phyloP scores from a whole-genome alignment of 163 green algal genomes.

The Chlorella variabilis region DNA sequence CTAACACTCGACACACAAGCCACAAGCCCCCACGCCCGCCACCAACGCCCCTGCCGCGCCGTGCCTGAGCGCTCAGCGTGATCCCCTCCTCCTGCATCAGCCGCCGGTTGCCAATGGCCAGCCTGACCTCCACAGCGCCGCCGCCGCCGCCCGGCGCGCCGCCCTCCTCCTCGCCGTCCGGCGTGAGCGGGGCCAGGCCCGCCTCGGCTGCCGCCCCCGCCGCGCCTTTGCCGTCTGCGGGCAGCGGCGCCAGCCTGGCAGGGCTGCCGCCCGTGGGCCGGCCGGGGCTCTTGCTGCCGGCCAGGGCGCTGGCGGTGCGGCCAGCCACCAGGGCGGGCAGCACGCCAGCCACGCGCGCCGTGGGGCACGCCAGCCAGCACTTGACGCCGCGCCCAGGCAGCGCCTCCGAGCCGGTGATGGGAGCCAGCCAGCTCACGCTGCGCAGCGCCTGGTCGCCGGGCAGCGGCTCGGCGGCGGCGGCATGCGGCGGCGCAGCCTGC shows the following conservation, averaged over 20 bases:
- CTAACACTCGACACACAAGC: slow-evolving; percentile 60
- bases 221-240: background rate
- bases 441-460: background rate
- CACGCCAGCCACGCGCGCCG: background rate
- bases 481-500: too few relatives aligned
- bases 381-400: slow-evolving; percentile 30
- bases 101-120: background rate
- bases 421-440: slow-evolving; percentile 8
- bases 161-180: too few relatives aligned
- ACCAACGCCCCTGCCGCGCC: background rate
- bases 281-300: slow-evolving; percentile 88
- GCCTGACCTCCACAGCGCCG: too few relatives aligned
- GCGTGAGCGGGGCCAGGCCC: background rate
- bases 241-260: background rate
- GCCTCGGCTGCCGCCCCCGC: background rate
- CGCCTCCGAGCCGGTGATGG: background rate
- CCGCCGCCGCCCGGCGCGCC: slow-evolving; percentile 36
- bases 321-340: background rate
- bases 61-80: slow-evolving; percentile 19
- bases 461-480: background rate
- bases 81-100: slow-evolving; percentile 71
- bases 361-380: slow-evolving; percentile 12
- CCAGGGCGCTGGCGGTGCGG: background rate
- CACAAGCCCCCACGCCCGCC: background rate
- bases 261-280: slow-evolving; percentile 63